These are phyloP conservation scores for Botryococcus braunii DNA, from an alignment of 163 green algal genomes.

Conservation along the genomic window DNA sequence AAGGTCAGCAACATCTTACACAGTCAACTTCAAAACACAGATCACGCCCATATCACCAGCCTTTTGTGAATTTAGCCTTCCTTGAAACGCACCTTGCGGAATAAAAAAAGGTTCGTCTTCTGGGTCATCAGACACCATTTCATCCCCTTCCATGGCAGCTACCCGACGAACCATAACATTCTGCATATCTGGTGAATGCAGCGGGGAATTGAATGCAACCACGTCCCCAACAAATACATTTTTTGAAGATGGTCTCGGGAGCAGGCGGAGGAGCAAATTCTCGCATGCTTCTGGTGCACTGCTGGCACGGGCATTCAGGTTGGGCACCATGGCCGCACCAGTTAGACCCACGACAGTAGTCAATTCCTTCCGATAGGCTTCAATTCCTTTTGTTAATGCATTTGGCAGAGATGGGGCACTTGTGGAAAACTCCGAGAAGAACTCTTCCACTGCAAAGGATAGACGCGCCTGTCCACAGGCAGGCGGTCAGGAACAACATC, in stretches of 20 bases:
- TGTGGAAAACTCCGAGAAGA: neutral
- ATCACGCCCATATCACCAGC: neutral
- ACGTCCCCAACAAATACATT: conserved; percentile 53
- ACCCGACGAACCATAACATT: conserved; percentile 59
- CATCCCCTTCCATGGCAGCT: conserved; percentile 57
- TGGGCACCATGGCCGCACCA: conserved; percentile 42
- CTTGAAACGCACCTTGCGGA: neutral
- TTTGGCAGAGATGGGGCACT: neutral
- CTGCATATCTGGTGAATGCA: conserved; percentile 3
- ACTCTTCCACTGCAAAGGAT: neutral
- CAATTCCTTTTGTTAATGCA: conserved; percentile 4
- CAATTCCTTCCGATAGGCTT: conserved; percentile 5
- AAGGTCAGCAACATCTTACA: neutral
- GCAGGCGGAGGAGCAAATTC: conserved; percentile 44
- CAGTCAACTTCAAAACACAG: neutral
- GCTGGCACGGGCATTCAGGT: conserved; percentile 12
- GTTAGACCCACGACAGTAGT: conserved; percentile 29
- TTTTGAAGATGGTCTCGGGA: conserved; percentile 26
- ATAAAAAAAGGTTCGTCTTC: conserved; percentile 28
- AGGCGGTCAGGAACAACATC: no score
- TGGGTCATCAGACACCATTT: conserved; percentile 48
- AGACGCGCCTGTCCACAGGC: neutral
- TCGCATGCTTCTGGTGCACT: conserved; percentile 35
- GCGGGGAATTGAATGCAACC: conserved; percentile 26
- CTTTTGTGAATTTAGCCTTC: neutral